Base-by-base conservation (phyloP, 768 basidiomycete species). In the Leccinum barrowsii region DNA sequence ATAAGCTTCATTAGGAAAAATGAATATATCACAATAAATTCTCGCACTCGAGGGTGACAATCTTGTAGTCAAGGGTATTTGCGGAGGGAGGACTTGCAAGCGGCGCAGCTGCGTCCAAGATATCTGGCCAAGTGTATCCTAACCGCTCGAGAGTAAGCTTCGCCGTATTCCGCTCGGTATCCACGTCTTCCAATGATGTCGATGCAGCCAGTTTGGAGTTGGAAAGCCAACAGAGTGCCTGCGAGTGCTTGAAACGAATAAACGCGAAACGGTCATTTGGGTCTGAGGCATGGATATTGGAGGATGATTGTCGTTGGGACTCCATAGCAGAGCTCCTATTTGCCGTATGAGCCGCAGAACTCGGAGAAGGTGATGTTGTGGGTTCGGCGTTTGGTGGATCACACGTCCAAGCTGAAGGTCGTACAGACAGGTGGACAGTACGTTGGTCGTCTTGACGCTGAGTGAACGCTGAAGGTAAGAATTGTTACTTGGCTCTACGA, bases 371-470 rank as follows among this genome's bases (percentile, higher is more conserved):
- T 8, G 64, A 51, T 42, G 67, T 55, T 1, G 70, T 62, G 30
- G 44, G 24, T 24, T 44, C 24, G 4, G 68, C 60, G 40, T 70
- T 72, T 12, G 83, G 86, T 26, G 87, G 86, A 12, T 72, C 60
- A 22, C 78, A 73, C 42, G 79, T 77, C 90, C 90, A 92, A 54
- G 86, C 86, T 26, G 86, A 87, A 22, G 88, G 86, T 67, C 87
- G 85, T n/a, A 92, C 89, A 13, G 89, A 85, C 21, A 92, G 77
- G 72, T 91, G 90, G 46, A 92, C 76, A 56, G 85, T 77, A 46
- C 80, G 82, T 24, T 82, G 78, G 54, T 86, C 86, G 56, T 81
- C 80, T 42, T 74, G 71, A 47, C 75, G 74, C 89, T 90, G 66
- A 50, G 46, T 15, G 26, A 22, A 50, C 5, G 30, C 22, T 17